Conservation (phyloP, 2,329 filamentous ascomycete species). For the Fusarium temperatum region DNA sequence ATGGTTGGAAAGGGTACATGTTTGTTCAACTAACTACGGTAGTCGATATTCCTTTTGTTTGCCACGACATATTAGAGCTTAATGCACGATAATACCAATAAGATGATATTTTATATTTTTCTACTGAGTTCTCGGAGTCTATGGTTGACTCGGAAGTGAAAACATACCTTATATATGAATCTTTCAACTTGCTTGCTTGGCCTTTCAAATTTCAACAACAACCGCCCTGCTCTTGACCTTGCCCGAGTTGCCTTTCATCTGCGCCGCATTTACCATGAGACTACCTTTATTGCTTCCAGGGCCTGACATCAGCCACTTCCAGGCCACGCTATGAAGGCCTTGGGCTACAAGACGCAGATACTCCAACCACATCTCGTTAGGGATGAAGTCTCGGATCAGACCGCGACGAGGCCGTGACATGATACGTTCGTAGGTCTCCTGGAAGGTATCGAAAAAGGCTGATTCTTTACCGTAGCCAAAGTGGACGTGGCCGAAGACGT, state of each 20-base stretch:
- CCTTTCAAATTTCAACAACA: slow-evolving; percentile 47
- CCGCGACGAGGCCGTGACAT: slow-evolving; percentile 56
- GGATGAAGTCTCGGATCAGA: slow-evolving; percentile 56
- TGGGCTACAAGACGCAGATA: slow-evolving; percentile 55
- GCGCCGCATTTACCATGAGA: slow-evolving; percentile 66
- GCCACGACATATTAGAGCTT: slow-evolving; percentile 4
- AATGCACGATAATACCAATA: slow-evolving; percentile 16
- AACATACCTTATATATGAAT: neutral
- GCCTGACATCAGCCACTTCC: slow-evolving; percentile 66
- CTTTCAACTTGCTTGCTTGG: neutral
- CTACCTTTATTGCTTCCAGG: slow-evolving; percentile 59
- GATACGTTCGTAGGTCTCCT: slow-evolving; percentile 76
- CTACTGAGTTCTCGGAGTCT: neutral
- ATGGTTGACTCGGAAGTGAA: neutral
- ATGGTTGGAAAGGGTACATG: slow-evolving; percentile 3
- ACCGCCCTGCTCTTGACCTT: slow-evolving; percentile 54
- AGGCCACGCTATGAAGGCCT: slow-evolving; percentile 58
- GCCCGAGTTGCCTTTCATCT: slow-evolving; percentile 64
- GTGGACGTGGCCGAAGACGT: slow-evolving; percentile 89
- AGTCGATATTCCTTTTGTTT: slow-evolving; percentile 20
- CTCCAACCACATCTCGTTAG: slow-evolving; percentile 57
- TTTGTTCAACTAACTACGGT: neutral
- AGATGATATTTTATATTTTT: neutral
- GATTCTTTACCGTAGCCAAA: slow-evolving; percentile 75
- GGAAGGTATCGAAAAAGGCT: slow-evolving; percentile 78